Evolutionary conservation across 31 red algal species (phyloP), one percentile per base, ranked within the genome.

Genomic region (Asparagopsis taxiformis): DNA sequence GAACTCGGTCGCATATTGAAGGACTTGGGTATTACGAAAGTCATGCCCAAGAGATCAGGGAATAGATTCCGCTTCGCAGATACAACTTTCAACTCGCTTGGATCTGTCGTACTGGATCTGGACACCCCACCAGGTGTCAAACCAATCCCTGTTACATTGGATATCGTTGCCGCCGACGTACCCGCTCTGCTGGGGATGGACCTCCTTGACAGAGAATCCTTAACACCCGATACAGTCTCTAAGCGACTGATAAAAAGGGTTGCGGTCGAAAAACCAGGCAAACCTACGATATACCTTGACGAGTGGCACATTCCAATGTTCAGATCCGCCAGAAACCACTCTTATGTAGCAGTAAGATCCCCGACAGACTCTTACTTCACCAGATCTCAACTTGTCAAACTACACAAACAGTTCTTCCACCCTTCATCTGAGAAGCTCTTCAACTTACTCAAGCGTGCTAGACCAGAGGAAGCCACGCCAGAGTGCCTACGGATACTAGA

Each of bases 371-470:
- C 13, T 13, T 46, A 9, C 41, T 46, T 21, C 19, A 21, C 54
- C 54, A 6, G 54, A 58, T 21, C 54, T 5, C 54, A 58, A 29
- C 25, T 58, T 7, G 25, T 21, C 54, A 58, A 58, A n/a, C 54
- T 58, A 7, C 54, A 58, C 19, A 6, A n/a, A 5, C 19, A 58
- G 54, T 58, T 58, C 54, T 58, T 26, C 54, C 54, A 58, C 25
- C 54, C 54, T 26, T 58, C 54, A 7, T 58, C 54, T 6, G 21
- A 58, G 54, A 58, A 58, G 25, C 54, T 58, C 54, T 58, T 58
- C 54, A 58, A 21, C 54, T 29, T 58, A 26, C n/a, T 58, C 10
- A 21, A 29, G 25, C n/a, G 25, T 21, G 19, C 54, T 26, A 6
- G 21, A 7, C 54, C 54, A 7, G 54, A 58, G 8, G 21, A 58